Evolutionary conservation across 1,139 yeast genomes (phyloP).

Genomic region (Barnettozyma hawaiiensis): DNA sequence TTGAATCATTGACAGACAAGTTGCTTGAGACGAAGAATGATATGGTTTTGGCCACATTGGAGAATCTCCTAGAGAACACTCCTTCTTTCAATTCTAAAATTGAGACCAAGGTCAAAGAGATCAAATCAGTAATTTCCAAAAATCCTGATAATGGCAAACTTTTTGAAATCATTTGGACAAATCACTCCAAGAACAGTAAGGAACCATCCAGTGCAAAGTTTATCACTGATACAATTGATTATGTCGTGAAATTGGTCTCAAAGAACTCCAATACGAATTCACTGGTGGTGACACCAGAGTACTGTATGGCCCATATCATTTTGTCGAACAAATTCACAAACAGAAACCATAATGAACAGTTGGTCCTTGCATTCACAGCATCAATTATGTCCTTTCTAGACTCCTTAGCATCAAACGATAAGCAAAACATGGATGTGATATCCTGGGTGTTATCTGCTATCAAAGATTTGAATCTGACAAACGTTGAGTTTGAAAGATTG

Average conservation of each 20-base stretch:
- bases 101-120: constrained; percentile 37
- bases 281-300: constrained; percentile 15
- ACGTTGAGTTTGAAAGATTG: constrained; percentile 10
- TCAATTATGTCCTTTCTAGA: constrained; percentile 12
- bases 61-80: constrained; percentile 34
- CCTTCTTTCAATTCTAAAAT: constrained; percentile 49
- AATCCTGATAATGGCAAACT: constrained; percentile 19
- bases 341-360: neutral
- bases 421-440: neutral
- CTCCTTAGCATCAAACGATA: neutral
- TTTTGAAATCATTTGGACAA: constrained; percentile 31
- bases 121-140: constrained; percentile 25
- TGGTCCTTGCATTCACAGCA: constrained; percentile 11
- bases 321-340: constrained; percentile 9
- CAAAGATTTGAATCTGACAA: constrained; percentile 12
- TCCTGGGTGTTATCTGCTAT: constrained; percentile 22
- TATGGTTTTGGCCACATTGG: constrained; percentile 26
- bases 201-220: constrained; percentile 22
- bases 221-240: constrained; percentile 18
- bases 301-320: constrained; percentile 24
- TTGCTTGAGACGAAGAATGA: constrained; percentile 4
- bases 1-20: constrained; percentile 31
- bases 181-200: constrained; percentile 29
- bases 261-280: neutral
- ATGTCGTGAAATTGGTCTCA: constrained; percentile 11